Conservation (phyloP, 495 filamentous ascomycete genomes). For the Poronia punctata region DNA sequence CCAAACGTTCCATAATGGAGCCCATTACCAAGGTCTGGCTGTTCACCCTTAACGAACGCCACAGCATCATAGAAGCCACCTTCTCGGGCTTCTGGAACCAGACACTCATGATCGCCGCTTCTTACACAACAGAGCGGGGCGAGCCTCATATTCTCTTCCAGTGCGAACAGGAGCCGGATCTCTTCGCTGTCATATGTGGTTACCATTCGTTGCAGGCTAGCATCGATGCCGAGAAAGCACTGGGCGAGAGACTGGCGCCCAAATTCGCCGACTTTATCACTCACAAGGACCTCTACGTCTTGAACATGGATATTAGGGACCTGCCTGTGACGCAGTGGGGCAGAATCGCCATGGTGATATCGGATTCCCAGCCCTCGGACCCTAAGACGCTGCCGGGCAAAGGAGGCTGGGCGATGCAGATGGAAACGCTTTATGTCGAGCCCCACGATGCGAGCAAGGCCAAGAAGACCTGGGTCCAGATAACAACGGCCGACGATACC, state of each 20-base stretch:
- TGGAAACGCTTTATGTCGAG: neutral
- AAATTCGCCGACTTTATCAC: too few relatives aligned
- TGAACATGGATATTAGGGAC: too few relatives aligned
- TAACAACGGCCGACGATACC: slow-evolving; percentile 1
- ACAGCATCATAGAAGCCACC: slow-evolving; percentile 3
- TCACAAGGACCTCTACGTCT: too few relatives aligned
- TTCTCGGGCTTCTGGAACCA: neutral
- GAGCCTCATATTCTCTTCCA: neutral
- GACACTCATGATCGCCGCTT: neutral
- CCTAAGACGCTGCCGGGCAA: neutral
- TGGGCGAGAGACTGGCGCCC: neutral
- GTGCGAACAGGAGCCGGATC: slow-evolving; percentile 2
- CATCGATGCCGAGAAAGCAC: neutral
- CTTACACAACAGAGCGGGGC: neutral
- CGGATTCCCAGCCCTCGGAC: too few relatives aligned
- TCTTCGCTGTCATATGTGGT: neutral
- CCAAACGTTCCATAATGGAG: too few relatives aligned
- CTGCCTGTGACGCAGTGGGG: too few relatives aligned
- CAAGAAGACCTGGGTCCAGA: slow-evolving; percentile 3
- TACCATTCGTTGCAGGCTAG: neutral
- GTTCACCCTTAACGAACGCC: slow-evolving; percentile 1
- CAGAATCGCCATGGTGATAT: too few relatives aligned
- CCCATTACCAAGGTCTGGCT: slow-evolving; percentile 1
- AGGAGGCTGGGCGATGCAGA: neutral
- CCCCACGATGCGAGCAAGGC: neutral